Percentiles rank a stretch among this genome's conserved stretches.
phyloP scores from a whole-genome alignment of 345 rosid genomes.

The Nephelium lappaceum region DNA sequence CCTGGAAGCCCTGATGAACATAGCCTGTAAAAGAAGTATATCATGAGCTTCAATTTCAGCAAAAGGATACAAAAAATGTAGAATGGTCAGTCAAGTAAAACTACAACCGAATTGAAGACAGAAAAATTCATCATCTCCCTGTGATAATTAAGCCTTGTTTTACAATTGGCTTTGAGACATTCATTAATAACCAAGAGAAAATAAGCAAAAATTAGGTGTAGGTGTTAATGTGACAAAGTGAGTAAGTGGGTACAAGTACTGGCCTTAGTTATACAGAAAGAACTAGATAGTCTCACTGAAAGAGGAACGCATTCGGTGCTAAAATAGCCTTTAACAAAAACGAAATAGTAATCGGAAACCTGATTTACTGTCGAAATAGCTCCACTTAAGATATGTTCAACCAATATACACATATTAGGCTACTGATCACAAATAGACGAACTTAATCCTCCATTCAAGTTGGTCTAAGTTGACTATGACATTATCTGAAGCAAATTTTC shows the following conservation, averaged over 20 bases:
- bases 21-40: slow-evolving; percentile 45
- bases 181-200: background rate
- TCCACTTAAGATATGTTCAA: background rate
- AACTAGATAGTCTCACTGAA: background rate
- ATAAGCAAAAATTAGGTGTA: background rate
- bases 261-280: slow-evolving; percentile 1
- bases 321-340: background rate
- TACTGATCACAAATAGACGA: background rate
- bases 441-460: background rate
- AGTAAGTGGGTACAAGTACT: background rate
- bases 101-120: background rate
- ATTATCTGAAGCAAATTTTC: background rate
- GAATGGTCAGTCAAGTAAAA: background rate
- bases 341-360: background rate
- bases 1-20: slow-evolving; percentile 82
- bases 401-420: background rate
- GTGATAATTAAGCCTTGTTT: background rate
- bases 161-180: background rate
- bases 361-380: background rate
- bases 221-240: background rate
- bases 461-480: background rate
- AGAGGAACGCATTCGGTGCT: background rate
- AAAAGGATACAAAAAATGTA: background rate
- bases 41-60: background rate
- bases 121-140: background rate